phyloP scores from a whole-genome alignment of 495 filamentous ascomycete species.

The Aspergillus campestris region DNA sequence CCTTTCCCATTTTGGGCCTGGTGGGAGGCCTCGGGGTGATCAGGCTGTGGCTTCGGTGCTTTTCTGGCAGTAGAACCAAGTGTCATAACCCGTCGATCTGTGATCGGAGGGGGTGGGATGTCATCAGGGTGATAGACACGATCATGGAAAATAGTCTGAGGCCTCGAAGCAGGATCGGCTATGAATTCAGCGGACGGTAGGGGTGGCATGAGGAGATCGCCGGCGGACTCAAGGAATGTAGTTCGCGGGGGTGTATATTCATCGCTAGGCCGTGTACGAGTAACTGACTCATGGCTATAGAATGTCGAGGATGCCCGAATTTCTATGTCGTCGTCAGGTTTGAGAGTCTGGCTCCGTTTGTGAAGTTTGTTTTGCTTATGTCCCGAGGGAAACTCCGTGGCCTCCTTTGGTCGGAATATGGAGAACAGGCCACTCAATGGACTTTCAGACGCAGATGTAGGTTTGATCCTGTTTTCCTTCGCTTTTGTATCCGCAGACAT shows the following conservation, averaged over 20 bases:
- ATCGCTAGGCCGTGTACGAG: conserved; percentile 37
- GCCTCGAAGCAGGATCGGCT: conserved; percentile 70
- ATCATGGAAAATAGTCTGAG: conserved; percentile 93
- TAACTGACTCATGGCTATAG: conserved; percentile 19
- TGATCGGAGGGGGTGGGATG: conserved; percentile 72
- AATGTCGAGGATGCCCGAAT: conserved; percentile 6
- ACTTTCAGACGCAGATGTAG: conserved; percentile 25
- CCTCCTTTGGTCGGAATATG: conserved; percentile 46
- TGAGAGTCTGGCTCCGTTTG: conserved; percentile 65
- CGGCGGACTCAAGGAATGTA: conserved; percentile 88
- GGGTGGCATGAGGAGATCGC: conserved; percentile 84
- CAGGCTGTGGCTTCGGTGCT: conserved; percentile 13
- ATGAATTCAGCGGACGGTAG: conserved; percentile 73
- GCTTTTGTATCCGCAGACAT: conserved; percentile 1
- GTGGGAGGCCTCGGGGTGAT: conserved; percentile 7
- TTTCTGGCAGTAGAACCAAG: conserved; percentile 36
- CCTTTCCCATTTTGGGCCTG: conserved; percentile 7
- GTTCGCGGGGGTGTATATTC: conserved; percentile 74
- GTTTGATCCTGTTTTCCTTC: conserved; percentile 7
- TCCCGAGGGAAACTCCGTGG: conserved; percentile 14
- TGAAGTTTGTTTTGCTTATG: conserved; percentile 63
- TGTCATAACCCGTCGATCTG: conserved; percentile 43
- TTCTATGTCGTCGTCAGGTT: conserved; percentile 34
- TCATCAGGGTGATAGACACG: conserved; percentile 89
- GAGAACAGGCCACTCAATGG: conserved; percentile 55